Conservation (phyloP, 257 asterid species). For the Euphrasia confusa region DNA sequence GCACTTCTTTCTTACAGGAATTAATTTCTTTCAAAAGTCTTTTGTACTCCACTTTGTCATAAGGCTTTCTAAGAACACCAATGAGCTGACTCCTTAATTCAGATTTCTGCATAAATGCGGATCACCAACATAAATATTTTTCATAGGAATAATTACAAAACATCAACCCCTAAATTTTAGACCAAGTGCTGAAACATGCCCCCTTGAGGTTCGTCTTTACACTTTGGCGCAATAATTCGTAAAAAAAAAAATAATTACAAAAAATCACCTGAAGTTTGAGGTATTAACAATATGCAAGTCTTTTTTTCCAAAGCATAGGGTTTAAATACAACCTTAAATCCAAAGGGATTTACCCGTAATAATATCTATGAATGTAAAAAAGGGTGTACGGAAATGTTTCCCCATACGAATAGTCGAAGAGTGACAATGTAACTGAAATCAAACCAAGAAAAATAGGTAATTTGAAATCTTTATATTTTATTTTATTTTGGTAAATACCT, state of each 20-base stretch:
- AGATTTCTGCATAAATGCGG: slow-evolving; percentile 31
- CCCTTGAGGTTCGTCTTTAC: neutral
- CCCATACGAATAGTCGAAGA: no score
- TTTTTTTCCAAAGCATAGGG: neutral
- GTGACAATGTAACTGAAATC: neutral
- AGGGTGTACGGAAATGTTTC: no score
- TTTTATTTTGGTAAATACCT: neutral
- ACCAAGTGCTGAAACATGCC: neutral
- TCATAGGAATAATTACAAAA: neutral
- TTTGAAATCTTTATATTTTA: no score
- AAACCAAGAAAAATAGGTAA: neutral
- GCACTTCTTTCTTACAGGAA: slow-evolving; percentile 19
- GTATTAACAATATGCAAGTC: neutral
- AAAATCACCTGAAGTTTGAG: neutral
- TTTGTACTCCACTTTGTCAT: slow-evolving; percentile 30
- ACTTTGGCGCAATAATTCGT: neutral
- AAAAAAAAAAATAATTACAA: neutral
- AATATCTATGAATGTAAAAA: no score
- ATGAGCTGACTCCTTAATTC: slow-evolving; percentile 33
- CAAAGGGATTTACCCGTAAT: no score
- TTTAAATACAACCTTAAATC: no score
- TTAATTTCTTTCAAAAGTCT: slow-evolving; percentile 29
- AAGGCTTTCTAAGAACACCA: slow-evolving; percentile 33
- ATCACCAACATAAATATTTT: slow-evolving; percentile 1
- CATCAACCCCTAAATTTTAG: neutral